These are phyloP conservation scores for Mycena latifolia DNA, from an alignment of 768 basidiomycete genomes.

Conservation along the genomic window DNA sequence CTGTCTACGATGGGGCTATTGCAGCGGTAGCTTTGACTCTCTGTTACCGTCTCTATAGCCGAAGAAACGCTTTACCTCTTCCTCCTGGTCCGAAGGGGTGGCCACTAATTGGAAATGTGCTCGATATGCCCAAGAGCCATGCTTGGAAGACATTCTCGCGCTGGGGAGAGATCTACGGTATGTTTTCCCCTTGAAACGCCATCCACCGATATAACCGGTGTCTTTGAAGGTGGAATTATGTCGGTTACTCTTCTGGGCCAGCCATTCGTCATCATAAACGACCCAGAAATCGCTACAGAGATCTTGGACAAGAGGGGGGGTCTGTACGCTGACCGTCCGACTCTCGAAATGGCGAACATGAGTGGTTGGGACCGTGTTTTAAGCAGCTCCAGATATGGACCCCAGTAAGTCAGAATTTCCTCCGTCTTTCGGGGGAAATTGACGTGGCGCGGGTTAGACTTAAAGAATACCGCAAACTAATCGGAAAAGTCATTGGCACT, in stretches of 20 bases:
- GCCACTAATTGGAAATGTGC: slow-evolving; percentile 26
- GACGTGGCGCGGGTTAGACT: not conserved
- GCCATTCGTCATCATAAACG: slow-evolving; percentile 38
- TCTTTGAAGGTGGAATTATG: slow-evolving; percentile 30
- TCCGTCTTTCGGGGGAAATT: too few species aligned
- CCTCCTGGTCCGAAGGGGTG: slow-evolving; percentile 26
- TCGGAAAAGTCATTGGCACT: slow-evolving; percentile 57
- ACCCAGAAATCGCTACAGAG: slow-evolving; percentile 40
- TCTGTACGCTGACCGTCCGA: slow-evolving; percentile 56
- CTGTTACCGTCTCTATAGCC: slow-evolving; percentile 8
- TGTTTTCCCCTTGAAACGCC: too few species aligned
- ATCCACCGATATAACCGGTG: not conserved
- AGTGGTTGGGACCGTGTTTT: slow-evolving; percentile 33
- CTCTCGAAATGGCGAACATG: slow-evolving; percentile 52
- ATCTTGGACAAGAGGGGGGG: slow-evolving; percentile 55
- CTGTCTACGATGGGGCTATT: slow-evolving; percentile 1
- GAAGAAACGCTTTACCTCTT: slow-evolving; percentile 1
- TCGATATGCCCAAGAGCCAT: slow-evolving; percentile 27
- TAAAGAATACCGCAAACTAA: slow-evolving; percentile 48
- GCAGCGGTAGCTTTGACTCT: slow-evolving; percentile 10
- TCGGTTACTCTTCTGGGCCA: slow-evolving; percentile 35
- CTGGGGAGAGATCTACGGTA: slow-evolving; percentile 28
- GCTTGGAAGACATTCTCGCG: slow-evolving; percentile 27
- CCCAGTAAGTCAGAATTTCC: not conserved
- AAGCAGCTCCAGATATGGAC: slow-evolving; percentile 22